phyloP scores from a whole-genome alignment of 768 basidiomycete genomes.

The Trametes gibbosa region DNA sequence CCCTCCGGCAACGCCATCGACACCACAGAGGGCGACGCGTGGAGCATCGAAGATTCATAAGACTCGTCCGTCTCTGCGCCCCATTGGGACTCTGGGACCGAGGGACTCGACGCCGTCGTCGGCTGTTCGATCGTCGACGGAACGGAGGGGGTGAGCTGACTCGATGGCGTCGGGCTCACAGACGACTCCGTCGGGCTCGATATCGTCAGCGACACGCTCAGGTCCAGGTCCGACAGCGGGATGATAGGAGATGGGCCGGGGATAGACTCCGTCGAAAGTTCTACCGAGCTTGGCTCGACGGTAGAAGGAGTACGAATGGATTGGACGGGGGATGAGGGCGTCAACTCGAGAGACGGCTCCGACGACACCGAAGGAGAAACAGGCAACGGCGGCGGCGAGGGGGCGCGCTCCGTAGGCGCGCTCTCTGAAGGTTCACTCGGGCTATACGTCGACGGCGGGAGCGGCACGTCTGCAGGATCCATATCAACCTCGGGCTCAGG shows the following conservation, averaged over 20 bases:
- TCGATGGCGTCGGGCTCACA: constrained; percentile 28
- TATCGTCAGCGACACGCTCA: constrained; percentile 36
- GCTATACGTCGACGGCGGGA: constrained; percentile 37
- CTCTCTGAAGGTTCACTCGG: constrained; percentile 24
- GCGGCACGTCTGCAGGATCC: constrained; percentile 39
- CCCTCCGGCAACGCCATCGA: constrained; percentile 54
- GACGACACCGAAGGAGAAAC: constrained; percentile 17
- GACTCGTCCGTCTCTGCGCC: constrained; percentile 62
- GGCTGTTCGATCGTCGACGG: constrained; percentile 29
- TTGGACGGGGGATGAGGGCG: constrained; percentile 27
- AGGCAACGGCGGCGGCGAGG: constrained; percentile 7
- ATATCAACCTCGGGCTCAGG: constrained; percentile 9
- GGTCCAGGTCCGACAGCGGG: constrained; percentile 25
- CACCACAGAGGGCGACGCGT: constrained; percentile 63
- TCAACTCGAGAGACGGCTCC: constrained; percentile 24
- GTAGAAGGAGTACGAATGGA: constrained; percentile 14
- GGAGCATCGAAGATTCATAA: constrained; percentile 75
- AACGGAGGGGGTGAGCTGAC: constrained; percentile 24
- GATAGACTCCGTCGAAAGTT: constrained; percentile 15
- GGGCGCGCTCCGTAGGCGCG: constrained; percentile 4
- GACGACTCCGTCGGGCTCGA: constrained; percentile 46
- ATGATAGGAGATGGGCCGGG: constrained; percentile 31
- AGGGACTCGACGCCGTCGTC: constrained; percentile 38
- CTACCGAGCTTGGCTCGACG: constrained; percentile 5
- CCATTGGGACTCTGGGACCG: constrained; percentile 50